phyloP scores from a whole-genome alignment of 768 basidiomycete species.

The Coprinopsis marcescibilis region DNA sequence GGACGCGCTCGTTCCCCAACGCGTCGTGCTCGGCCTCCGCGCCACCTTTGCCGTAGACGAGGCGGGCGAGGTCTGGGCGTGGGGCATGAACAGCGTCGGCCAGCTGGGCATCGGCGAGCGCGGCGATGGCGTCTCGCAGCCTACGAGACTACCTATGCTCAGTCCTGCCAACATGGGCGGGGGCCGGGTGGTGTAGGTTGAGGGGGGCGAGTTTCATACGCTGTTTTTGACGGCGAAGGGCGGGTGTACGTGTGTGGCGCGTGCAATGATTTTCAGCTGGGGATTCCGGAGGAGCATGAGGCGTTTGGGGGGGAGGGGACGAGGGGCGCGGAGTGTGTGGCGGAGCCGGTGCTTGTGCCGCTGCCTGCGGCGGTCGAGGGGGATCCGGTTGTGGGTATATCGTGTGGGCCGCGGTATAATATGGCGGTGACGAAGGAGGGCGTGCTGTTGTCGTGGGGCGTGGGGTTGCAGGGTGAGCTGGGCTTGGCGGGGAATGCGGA shows the following conservation, averaged over 20 bases:
- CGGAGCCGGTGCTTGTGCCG: neutral
- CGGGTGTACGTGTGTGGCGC: constrained; percentile 3
- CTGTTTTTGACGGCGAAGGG: neutral
- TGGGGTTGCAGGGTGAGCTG: constrained; percentile 1
- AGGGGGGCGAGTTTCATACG: constrained; percentile 7
- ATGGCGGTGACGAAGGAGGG: constrained; percentile 4
- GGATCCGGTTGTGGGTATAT: neutral
- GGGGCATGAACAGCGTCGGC: constrained; percentile 6
- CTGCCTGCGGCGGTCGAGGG: neutral
- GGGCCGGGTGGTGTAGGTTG: constrained; percentile 3
- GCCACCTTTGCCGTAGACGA: constrained; percentile 4
- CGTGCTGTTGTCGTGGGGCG: constrained; percentile 5
- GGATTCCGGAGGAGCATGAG: constrained; percentile 3
- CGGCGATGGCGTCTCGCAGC: neutral
- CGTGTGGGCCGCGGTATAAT: constrained; percentile 2
- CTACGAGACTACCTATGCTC: neutral
- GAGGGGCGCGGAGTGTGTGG: neutral
- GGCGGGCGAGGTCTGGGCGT: constrained; percentile 5
- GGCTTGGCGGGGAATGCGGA: neutral
- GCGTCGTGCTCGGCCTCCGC: neutral
- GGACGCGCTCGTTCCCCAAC: neutral
- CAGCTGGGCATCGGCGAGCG: constrained; percentile 5
- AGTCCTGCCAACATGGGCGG: neutral
- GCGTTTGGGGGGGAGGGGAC: constrained; percentile 1
- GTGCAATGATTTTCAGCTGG: constrained; percentile 5